Evolutionary conservation across 2,329 filamentous ascomycete species (phyloP), one percentile per base, ranked within the genome.

Genomic region (Ophiostoma montium): DNA sequence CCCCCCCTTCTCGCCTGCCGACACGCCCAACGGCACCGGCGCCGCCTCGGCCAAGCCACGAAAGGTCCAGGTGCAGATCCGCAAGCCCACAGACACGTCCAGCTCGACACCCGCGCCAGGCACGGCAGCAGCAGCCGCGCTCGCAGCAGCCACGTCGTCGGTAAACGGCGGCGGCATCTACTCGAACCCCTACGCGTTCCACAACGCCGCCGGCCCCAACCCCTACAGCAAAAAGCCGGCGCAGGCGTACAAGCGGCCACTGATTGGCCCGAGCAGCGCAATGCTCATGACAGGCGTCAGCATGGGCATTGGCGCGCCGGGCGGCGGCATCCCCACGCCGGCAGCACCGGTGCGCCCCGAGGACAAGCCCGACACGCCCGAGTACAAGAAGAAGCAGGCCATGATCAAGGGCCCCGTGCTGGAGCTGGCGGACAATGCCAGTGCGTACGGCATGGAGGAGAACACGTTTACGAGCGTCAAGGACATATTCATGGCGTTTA

Each of bases 351-450:
- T 72, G 38, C 71, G 88, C 57, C 85, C 86, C 9, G 92, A 96
- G 63, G 92, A 96, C 61, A 95, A 88, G 63, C 86, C 85, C 54
- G 89, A 96, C 60, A 89, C 89, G 1, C 87, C 90, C 1, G 92
- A 98, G 66, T 95, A 92, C 68, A 95, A 95, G 68, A 98, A 98
- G 72, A 95, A 95, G 67, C 81, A 92, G 62, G 89, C 89, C 16
- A 80, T 96, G 70, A 73, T 89, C 52, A 84, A 83, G 39, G 87
- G 92, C 0, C 92, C 92, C 1, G 82, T 95, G 35, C 65, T 96
- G 50, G 86, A 94, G 58, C 76, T 96, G 64, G 79, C 82, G 58
- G 42, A 94, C 59, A 92, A 88, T 60, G 75, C 82, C 8, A 72
- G 74, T 42, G 77, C 80, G 16, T 95, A 95, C 61, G 86, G 85